These are phyloP conservation scores for Boeremia exigua DNA, from an alignment of 2,329 filamentous ascomycete species.

Conservation along the genomic window DNA sequence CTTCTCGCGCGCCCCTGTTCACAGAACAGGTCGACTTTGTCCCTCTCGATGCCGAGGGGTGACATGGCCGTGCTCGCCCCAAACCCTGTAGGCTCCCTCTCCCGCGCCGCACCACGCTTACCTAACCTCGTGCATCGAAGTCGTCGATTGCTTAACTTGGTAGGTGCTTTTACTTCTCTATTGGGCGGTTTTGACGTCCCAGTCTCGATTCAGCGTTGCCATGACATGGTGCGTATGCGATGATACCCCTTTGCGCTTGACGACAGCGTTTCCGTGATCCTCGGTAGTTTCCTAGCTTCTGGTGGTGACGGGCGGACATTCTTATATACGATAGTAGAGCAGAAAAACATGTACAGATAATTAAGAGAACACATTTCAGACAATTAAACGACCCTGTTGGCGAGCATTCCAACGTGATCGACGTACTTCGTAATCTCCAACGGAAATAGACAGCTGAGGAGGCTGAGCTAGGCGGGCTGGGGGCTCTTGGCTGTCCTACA, in stretches of 20 bases:
- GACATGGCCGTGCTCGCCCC: background rate
- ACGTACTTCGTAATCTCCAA: background rate
- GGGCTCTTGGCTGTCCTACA: constrained; percentile 23
- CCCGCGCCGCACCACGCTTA: constrained; percentile 7
- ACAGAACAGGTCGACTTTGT: constrained; percentile 43
- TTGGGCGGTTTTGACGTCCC: constrained; percentile 26
- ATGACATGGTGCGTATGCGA: constrained; percentile 26
- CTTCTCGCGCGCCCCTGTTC: constrained; percentile 22
- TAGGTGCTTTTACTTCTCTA: constrained; percentile 16
- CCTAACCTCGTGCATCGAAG: constrained; percentile 27
- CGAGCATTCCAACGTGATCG: background rate
- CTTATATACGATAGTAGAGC: constrained; percentile 13
- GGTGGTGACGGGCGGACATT: constrained; percentile 1
- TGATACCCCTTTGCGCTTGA: constrained; percentile 35
- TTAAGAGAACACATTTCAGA: constrained; percentile 6
- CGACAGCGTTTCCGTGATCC: constrained; percentile 8
- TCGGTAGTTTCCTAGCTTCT: constrained; percentile 17
- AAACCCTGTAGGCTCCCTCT: constrained; percentile 16
- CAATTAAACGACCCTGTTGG: background rate
- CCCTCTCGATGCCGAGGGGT: constrained; percentile 30
- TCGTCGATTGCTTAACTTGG: constrained; percentile 16
- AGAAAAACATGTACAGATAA: constrained; percentile 27
- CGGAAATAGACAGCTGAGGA: constrained; percentile 18
- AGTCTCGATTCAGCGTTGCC: constrained; percentile 12
- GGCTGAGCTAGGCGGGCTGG: constrained; percentile 37